A percentile compares a stretch with the other conserved stretches of the same genome.
Conservation (phyloP, 768 basidiomycete species). For the Tricholoma terreum region DNA sequence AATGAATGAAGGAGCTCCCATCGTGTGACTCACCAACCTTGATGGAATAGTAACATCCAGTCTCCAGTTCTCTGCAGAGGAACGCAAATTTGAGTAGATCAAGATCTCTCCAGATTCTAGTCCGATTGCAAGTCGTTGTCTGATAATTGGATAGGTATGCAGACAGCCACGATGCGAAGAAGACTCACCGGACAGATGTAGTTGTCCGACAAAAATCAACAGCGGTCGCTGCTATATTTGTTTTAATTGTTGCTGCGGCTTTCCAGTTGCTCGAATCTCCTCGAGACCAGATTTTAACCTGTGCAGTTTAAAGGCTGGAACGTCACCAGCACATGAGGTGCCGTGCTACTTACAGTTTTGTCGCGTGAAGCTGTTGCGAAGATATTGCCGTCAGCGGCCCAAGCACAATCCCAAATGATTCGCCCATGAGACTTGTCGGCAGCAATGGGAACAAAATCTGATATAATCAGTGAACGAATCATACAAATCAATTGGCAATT, state of each 20-base stretch:
- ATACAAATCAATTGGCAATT: constrained; percentile 8
- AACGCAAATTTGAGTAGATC: constrained; percentile 46
- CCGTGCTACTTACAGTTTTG: constrained; percentile 68
- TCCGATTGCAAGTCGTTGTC: constrained; percentile 73
- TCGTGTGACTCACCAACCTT: constrained; percentile 38
- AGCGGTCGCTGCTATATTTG: constrained; percentile 78
- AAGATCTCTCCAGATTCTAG: constrained; percentile 77
- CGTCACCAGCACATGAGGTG: background rate
- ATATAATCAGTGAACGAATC: background rate
- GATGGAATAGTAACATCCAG: constrained; percentile 43
- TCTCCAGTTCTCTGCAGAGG: constrained; percentile 42
- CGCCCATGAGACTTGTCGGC: constrained; percentile 84
- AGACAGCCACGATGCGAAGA: background rate
- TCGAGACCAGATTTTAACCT: constrained; percentile 84
- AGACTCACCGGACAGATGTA: constrained; percentile 33
- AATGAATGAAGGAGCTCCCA: background rate
- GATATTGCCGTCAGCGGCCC: constrained; percentile 69
- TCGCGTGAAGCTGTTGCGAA: constrained; percentile 96
- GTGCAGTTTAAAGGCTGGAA: background rate
- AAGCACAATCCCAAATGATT: constrained; percentile 95
- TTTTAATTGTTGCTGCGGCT: constrained; percentile 57
- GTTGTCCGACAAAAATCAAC: constrained; percentile 53
- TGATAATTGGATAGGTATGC: constrained; percentile 14
- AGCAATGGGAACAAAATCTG: constrained; percentile 61
- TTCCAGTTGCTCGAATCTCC: constrained; percentile 50